A percentile compares a stretch with the other conserved stretches of the same genome.
Conservation (phyloP, 2,329 filamentous ascomycete genomes). For the Curvularia verruculosa region DNA sequence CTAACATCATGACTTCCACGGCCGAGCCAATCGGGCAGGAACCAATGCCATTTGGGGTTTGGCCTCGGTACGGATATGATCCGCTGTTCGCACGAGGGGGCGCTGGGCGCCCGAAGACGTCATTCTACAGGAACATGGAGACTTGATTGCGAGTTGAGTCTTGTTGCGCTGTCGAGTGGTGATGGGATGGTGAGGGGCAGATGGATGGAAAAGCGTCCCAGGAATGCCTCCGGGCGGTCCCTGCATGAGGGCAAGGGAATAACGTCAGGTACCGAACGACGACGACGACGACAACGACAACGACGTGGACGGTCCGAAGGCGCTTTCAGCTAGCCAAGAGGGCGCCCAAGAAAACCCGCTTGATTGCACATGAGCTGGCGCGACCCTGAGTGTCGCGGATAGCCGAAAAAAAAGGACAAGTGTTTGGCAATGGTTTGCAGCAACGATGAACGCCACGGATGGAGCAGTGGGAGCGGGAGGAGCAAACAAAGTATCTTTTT, state of each 20-base stretch:
- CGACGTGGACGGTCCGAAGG: no score
- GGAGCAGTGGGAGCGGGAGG: no score
- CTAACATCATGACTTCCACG: slow-evolving; percentile 27
- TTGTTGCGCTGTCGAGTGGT: slow-evolving; percentile 2
- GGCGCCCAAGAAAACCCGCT: slow-evolving; percentile 25
- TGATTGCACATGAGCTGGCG: slow-evolving; percentile 19
- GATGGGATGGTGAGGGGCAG: slow-evolving; percentile 10
- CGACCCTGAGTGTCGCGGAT: slow-evolving; percentile 20
- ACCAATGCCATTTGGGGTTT: slow-evolving; percentile 13
- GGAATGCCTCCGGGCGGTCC: slow-evolving; percentile 23
- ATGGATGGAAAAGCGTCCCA: slow-evolving; percentile 15
- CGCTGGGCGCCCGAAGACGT: slow-evolving; percentile 14
- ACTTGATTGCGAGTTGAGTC: slow-evolving; percentile 3
- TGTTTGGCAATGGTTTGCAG: background rate
- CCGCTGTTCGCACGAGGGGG: slow-evolving; percentile 18
- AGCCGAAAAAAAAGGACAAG: background rate
- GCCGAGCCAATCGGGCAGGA: slow-evolving; percentile 27
- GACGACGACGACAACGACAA: no score
- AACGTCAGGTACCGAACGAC: slow-evolving; percentile 31
- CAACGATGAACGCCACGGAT: background rate
- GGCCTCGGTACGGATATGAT: slow-evolving; percentile 15
- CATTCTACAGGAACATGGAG: slow-evolving; percentile 15
- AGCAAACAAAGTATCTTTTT: background rate
- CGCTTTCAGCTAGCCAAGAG: slow-evolving; percentile 27
- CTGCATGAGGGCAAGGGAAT: slow-evolving; percentile 33